phyloP scores from a whole-genome alignment of 805 yeast genomes.

The Saturnispora silvae region DNA sequence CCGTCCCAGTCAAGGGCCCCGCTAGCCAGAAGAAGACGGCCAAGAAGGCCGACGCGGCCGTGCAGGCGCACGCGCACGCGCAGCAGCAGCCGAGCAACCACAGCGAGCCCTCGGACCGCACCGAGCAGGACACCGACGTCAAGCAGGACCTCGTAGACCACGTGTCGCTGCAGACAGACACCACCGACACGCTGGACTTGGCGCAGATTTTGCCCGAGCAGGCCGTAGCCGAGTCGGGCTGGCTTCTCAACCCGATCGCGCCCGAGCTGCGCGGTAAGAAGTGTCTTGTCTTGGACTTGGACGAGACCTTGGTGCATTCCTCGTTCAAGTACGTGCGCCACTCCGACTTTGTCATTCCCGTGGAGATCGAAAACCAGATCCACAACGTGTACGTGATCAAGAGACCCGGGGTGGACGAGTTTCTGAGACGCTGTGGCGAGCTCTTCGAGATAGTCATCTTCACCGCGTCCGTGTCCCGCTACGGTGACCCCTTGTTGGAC shows the following conservation, averaged over 20 bases:
- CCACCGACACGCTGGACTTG: constrained; percentile 39
- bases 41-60: neutral
- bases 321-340: constrained; percentile 84
- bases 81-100: too few relatives aligned
- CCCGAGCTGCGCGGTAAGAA: constrained; percentile 50
- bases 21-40: neutral
- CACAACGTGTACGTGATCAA: constrained; percentile 95
- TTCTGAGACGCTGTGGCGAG: constrained; percentile 71
- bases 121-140: constrained; percentile 1
- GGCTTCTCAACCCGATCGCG: constrained; percentile 49
- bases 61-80: neutral
- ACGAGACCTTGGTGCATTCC: constrained; percentile 93
- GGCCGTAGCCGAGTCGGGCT: constrained; percentile 52
- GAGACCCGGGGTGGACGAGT: constrained; percentile 97
- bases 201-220: constrained; percentile 65
- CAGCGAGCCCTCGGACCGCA: too few relatives aligned
- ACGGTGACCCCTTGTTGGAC: constrained; percentile 92
- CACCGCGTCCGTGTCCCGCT: constrained; percentile 91
- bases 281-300: constrained; percentile 84
- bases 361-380: constrained; percentile 83
- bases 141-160: constrained; percentile 18
- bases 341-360: constrained; percentile 96
- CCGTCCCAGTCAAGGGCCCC: neutral
- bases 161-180: constrained; percentile 25
- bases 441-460: constrained; percentile 91